phyloP scores from a whole-genome alignment of 2,329 filamentous ascomycete species.

The Ophiostoma sp. region DNA sequence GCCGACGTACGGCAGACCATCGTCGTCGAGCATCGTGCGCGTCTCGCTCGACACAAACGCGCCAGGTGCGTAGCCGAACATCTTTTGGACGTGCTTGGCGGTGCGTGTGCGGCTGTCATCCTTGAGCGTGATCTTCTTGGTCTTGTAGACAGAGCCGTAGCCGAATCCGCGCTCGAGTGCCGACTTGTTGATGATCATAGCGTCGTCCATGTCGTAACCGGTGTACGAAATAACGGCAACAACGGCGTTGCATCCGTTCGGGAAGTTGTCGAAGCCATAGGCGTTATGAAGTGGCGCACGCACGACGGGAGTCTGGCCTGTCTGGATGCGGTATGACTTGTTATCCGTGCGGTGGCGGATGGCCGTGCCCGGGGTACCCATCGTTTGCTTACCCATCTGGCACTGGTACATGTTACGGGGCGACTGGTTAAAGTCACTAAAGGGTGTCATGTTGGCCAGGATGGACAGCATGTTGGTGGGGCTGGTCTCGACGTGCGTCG shows the following conservation, averaged over 20 bases:
- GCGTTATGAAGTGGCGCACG: slow-evolving; percentile 88
- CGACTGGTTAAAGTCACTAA: slow-evolving; percentile 98
- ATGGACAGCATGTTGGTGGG: slow-evolving; percentile 97
- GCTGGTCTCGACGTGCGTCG: slow-evolving; percentile 88
- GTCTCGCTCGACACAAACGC: slow-evolving; percentile 65
- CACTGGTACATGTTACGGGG: slow-evolving; percentile 99
- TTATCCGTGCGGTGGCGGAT: slow-evolving; percentile 88
- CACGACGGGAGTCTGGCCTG: slow-evolving; percentile 90
- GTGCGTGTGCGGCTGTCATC: slow-evolving; percentile 67
- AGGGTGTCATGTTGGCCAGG: slow-evolving; percentile 96
- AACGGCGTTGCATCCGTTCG: slow-evolving; percentile 89
- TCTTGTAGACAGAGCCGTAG: slow-evolving; percentile 96
- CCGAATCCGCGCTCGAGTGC: slow-evolving; percentile 93
- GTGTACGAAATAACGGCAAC: slow-evolving; percentile 98
- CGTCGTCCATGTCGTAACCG: slow-evolving; percentile 99
- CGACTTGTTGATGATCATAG: slow-evolving; percentile 98
- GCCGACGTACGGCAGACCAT: slow-evolving; percentile 80
- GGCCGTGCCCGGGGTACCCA: slow-evolving; percentile 90
- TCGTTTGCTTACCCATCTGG: slow-evolving; percentile 99
- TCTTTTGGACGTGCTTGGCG: slow-evolving; percentile 64
- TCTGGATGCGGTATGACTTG: slow-evolving; percentile 91
- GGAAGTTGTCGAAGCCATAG: slow-evolving; percentile 97
- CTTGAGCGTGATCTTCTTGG: slow-evolving; percentile 81
- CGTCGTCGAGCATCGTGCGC: slow-evolving; percentile 71
- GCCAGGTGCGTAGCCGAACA: slow-evolving; percentile 86